These are phyloP conservation scores for Aspergillus neoniger DNA, from an alignment of 2,329 filamentous ascomycete genomes.

Conservation along the genomic window DNA sequence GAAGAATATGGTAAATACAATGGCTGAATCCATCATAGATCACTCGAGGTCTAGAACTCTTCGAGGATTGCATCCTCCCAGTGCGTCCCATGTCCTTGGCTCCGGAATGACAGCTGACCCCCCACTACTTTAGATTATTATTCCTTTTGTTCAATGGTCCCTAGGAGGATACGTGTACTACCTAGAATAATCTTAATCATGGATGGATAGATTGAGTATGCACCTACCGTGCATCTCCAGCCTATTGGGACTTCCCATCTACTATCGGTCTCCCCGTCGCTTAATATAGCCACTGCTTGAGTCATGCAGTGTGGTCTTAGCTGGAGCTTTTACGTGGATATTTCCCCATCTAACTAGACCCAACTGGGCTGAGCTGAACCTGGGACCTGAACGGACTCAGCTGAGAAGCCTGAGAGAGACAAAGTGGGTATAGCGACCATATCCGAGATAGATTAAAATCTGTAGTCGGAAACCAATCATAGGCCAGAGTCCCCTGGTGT, in stretches of 20 bases:
- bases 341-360: background rate
- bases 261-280: background rate
- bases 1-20: too few relatives aligned
- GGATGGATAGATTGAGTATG: too few relatives aligned
- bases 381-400: background rate
- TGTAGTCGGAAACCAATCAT: conserved; percentile 6
- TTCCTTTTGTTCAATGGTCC: background rate
- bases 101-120: background rate
- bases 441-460: background rate
- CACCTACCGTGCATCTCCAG: background rate
- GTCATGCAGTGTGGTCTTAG: background rate
- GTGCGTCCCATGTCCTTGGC: background rate
- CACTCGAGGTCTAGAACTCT: background rate
- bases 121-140: background rate
- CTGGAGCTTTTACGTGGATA: background rate
- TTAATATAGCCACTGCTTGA: background rate
- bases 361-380: background rate
- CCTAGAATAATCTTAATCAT: too few relatives aligned
- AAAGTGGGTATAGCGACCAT: background rate
- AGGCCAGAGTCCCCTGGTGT: background rate
- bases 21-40: too few relatives aligned
- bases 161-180: background rate
- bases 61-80: background rate
- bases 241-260: background rate
- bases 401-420: background rate